Conservation (phyloP, 2,329 filamentous ascomycete species). For the Claviceps pazoutovae region DNA sequence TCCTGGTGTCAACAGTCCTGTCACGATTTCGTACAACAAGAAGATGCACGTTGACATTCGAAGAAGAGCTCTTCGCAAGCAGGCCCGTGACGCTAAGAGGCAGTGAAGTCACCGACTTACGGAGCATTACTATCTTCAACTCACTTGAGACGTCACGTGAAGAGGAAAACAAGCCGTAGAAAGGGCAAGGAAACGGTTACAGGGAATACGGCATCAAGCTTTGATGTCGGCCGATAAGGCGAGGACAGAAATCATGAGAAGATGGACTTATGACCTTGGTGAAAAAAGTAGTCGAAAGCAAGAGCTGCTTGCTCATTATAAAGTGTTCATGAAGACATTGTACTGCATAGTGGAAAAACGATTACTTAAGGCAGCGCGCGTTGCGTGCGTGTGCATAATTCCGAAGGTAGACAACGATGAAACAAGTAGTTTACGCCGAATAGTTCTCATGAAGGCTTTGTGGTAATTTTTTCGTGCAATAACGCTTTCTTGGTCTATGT, state of each 20-base stretch:
- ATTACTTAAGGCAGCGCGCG: neutral
- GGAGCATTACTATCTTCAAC: neutral
- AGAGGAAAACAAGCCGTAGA: neutral
- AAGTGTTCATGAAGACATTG: neutral
- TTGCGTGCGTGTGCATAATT: neutral
- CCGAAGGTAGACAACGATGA: neutral
- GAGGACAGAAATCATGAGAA: neutral
- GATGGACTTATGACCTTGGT: neutral
- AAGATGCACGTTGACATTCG: conserved; percentile 75
- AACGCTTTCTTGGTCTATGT: neutral
- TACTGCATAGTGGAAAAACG: no score
- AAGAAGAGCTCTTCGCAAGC: conserved; percentile 69
- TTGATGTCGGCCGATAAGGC: neutral
- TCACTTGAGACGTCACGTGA: neutral
- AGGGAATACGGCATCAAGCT: neutral
- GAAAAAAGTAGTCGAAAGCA: neutral
- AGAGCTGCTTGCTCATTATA: neutral
- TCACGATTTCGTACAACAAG: conserved; percentile 37
- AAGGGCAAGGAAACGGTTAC: neutral
- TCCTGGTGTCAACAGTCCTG: conserved; percentile 32
- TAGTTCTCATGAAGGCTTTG: neutral
- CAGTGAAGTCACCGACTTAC: conserved; percentile 13
- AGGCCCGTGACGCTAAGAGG: conserved; percentile 68
- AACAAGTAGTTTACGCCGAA: neutral
- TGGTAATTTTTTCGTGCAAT: neutral